Evolutionary conservation across 2,329 filamentous ascomycete species (phyloP), one percentile per base, ranked within the genome.

Genomic region (Sporothrix brunneoviolacea): DNA sequence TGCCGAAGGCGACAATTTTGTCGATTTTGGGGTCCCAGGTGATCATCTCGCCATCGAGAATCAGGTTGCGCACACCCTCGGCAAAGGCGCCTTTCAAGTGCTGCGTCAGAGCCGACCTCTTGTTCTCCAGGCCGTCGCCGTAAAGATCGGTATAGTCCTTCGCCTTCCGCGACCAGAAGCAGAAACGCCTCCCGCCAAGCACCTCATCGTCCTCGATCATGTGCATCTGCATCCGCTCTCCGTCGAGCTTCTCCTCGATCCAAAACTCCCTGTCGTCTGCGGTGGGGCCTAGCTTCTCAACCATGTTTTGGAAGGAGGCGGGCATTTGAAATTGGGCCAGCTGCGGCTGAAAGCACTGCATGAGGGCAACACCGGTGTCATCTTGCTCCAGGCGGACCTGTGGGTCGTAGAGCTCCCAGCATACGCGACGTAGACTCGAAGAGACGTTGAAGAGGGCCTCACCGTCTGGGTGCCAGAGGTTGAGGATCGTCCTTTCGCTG

Each of bases 221-320:
- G 65, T 98, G 93, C 64, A 98, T 76, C 65, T 98, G 93, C 84
- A 98, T 96, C 22, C 93, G 81, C 68, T 98, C 93, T 1, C 93
- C 93, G 59, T 98, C 93, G 8, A 98, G 73, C 67, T 98, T 98
- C 69, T 98, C 93, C 65, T 98, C 93, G 42, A 97, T 93, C 90
- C 91, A 97, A 62, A 94, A 98, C 8, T 86, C 81, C 0, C 77
- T 73, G 47, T 94, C 83, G 0, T 88, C 82, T 21, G 84, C 78
- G 0, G 80, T 84, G 0, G 77, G 74, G 2, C 80, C 78, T 67
- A 84, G 67, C 49, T 76, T 82, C 16, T 80, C 73, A 2, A 94
- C 81, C 79, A 94, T 88, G 62, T 83, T 86, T 49, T 89, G 79
- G 58, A 95, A 88, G 2, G 73, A 75, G 0, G 83, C 82, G 30